Evolutionary conservation across 2,329 filamentous ascomycete genomes (phyloP).

Genomic region (Gnomoniopsis sp.): DNA sequence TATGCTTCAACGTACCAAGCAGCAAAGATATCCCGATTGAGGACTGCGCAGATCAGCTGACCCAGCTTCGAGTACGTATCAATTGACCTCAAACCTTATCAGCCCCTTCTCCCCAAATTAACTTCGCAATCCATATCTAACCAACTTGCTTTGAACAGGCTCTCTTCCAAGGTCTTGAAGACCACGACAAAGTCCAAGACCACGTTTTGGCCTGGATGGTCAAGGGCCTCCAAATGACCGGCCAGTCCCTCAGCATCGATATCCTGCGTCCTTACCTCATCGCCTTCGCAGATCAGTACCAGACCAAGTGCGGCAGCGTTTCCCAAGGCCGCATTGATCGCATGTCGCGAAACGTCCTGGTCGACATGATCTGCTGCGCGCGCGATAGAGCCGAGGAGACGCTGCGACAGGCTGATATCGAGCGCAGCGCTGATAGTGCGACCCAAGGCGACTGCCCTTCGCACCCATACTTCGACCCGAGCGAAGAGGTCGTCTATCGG

Average conservation of each 20-base stretch:
- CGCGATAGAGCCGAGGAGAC: slow-evolving; percentile 10
- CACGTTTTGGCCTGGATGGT: slow-evolving; percentile 1
- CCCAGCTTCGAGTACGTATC: not conserved
- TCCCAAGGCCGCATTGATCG: not conserved
- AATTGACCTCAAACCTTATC: not conserved
- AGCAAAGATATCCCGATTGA: not conserved
- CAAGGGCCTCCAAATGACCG: not conserved
- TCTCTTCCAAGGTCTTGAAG: not conserved
- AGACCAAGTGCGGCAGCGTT: not conserved
- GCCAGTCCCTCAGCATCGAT: slow-evolving; percentile 6
- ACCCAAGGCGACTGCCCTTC: not conserved
- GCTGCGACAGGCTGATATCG: not conserved
- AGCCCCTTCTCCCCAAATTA: not conserved
- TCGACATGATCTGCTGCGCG: slow-evolving; percentile 6
- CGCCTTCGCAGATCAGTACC: not conserved
- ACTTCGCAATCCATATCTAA: not conserved
- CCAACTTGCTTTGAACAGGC: not conserved
- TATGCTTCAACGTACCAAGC: not conserved
- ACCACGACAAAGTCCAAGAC: not conserved
- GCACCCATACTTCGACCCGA: not conserved
- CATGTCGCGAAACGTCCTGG: not conserved
- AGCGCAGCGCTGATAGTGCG: not conserved
- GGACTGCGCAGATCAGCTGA: not conserved
- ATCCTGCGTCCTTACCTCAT: slow-evolving; percentile 4
- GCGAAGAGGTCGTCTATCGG: not conserved